These are phyloP conservation scores for Colletotrichum viniferum DNA, from an alignment of 2,329 filamentous ascomycete genomes.

Conservation along the genomic window DNA sequence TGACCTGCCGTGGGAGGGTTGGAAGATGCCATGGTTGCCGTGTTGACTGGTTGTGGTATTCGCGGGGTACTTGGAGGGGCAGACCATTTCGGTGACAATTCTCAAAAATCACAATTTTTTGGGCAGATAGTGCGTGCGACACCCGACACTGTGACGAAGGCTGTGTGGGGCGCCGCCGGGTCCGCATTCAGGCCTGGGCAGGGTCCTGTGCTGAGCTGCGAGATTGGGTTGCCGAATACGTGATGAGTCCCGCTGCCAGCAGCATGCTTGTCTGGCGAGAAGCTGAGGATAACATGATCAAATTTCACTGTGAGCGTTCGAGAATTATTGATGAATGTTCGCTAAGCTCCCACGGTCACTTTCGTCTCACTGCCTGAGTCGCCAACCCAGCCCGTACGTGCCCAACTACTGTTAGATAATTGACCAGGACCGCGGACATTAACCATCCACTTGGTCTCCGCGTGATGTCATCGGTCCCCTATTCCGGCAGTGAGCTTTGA, in stretches of 20 bases:
- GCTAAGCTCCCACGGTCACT: neutral
- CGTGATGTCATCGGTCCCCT: conserved; percentile 20
- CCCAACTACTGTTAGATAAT: neutral
- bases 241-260: neutral
- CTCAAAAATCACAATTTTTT: conserved; percentile 18
- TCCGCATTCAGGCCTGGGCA: neutral
- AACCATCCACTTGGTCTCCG: conserved; percentile 10
- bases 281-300: neutral
- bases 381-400: neutral
- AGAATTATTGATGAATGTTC: neutral
- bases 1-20: conserved; percentile 16
- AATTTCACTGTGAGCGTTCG: neutral
- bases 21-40: conserved; percentile 15
- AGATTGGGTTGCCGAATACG: conserved; percentile 1
- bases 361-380: neutral
- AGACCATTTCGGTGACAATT: conserved; percentile 4
- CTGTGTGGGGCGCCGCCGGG: conserved; percentile 7
- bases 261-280: neutral
- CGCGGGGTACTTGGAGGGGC: conserved; percentile 20
- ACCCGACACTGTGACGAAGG: neutral
- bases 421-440: conserved; percentile 4
- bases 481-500: conserved; percentile 10
- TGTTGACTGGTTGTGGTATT: conserved; percentile 5
- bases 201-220: neutral
- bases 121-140: conserved; percentile 13